Conservation (phyloP, 169 alveolate genomes). For the Cyclospora cayetanensis region DNA sequence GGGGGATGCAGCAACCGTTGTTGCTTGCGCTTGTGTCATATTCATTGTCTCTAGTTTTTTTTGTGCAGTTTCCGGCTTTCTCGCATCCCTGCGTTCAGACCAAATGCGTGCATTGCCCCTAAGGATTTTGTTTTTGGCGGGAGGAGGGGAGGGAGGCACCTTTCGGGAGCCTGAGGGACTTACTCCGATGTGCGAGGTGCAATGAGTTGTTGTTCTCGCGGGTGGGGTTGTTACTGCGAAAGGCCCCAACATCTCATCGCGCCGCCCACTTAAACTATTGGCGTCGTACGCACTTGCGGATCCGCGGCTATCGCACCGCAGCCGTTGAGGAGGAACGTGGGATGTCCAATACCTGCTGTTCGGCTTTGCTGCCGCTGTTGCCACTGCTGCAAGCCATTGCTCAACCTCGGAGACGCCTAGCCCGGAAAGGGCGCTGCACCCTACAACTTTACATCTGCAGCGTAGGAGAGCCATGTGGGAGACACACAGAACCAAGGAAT, state of each 20-base stretch:
- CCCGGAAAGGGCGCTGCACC: conserved; percentile 32
- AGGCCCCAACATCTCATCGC: not conserved
- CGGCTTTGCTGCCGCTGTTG: not conserved
- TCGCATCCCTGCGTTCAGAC: no score
- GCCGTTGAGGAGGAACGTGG: not conserved
- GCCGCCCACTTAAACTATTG: not conserved
- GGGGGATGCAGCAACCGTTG: not conserved
- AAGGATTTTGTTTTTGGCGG: no score
- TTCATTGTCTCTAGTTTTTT: no score
- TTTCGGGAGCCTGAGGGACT: no score
- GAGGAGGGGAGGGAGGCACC: no score
- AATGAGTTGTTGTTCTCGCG: not conserved
- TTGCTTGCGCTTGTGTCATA: not conserved
- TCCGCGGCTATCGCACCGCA: not conserved
- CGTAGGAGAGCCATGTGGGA: not conserved
- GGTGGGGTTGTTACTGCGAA: no score
- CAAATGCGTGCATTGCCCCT: no score
- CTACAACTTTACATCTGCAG: conserved; percentile 3
- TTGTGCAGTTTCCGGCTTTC: no score
- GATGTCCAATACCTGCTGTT: conserved; percentile 9
- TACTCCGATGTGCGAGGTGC: not conserved
- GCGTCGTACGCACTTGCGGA: not conserved
- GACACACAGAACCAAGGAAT: not conserved
- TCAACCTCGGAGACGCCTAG: not conserved
- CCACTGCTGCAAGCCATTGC: conserved; percentile 30